A percentile compares a stretch with the other conserved stretches of the same genome.
Evolutionary conservation across 1,284 basidiomycete species (phyloP).

Genomic region (Apiotrichum veenhuisii): DNA sequence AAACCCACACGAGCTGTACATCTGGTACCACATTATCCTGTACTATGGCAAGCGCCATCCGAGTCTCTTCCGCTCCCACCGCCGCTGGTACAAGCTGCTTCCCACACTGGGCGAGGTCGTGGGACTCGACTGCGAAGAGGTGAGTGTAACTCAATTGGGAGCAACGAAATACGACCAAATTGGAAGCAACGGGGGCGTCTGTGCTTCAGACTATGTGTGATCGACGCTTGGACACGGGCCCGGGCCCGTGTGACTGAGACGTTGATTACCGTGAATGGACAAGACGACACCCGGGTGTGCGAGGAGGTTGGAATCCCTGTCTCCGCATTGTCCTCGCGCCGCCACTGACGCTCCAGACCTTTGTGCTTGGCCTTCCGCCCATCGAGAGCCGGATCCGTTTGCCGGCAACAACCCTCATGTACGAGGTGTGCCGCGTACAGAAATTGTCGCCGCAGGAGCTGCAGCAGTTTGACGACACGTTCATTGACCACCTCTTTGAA

Average conservation of each 20-base stretch:
- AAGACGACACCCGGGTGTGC: no score
- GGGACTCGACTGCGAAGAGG: slow-evolving; percentile 45
- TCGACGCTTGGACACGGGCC: no score
- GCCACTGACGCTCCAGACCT: slow-evolving; percentile 25
- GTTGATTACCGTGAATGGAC: background rate
- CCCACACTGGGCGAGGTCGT: slow-evolving; percentile 65
- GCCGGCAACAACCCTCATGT: slow-evolving; percentile 70
- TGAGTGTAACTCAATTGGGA: no score
- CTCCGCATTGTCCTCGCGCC: background rate
- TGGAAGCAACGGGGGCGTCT: background rate
- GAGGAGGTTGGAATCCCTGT: no score
- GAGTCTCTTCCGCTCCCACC: slow-evolving; percentile 69
- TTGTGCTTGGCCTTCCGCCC: slow-evolving; percentile 51
- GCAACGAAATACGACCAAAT: no score
- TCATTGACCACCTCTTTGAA: slow-evolving; percentile 88
- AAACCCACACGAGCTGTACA: slow-evolving; percentile 79
- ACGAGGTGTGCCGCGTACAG: slow-evolving; percentile 86
- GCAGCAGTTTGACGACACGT: slow-evolving; percentile 68
- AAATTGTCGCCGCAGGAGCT: slow-evolving; percentile 71
- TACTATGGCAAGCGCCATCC: slow-evolving; percentile 67
- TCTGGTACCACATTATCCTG: slow-evolving; percentile 73
- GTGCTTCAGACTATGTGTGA: background rate
- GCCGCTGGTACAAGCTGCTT: slow-evolving; percentile 75
- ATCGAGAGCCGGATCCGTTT: slow-evolving; percentile 75
- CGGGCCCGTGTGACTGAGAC: background rate